Evolutionary conservation across 176 grass and related monocot genomes (phyloP), one percentile per base, ranked within the genome.

Genomic region (Melocanna baccifera): DNA sequence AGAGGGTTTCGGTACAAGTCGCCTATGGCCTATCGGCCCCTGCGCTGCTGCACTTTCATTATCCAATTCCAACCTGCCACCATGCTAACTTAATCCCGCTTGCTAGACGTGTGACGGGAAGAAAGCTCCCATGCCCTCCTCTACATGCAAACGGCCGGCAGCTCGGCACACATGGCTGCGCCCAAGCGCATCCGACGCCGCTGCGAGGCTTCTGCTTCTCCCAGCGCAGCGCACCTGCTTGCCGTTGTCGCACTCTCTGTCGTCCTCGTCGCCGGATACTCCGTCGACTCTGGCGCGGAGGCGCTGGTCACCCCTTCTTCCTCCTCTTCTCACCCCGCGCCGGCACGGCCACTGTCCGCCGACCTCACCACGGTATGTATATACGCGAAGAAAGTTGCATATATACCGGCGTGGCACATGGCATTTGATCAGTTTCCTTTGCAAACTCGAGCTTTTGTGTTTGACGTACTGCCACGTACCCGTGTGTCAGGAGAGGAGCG

Each of bases 81-180:
- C 32, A 32, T 39, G 78, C 63, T 69, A 81, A 69, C 78, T 85
- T 25, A 34, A 46, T 36, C 23, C 37, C 8, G 5, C 73, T 85
- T 43, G 72, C 19, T 32, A 6, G 25, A 5, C 48, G 9, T 50
- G 41, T 68, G 83, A 46, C 25, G 37, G 37, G 37, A 40, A 40
- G 37, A 40, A 40, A 40, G 48, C 28, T 74, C 71, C 18, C 28
- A 47, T 45, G 43, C 25, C 25, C 16, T 45, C 25, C 16, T 68
- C 5, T 29, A 20, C 30, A 14, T 26, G 19, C 29, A 30, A 20
- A 14, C 42, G 12, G 30, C 56, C 29, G 66, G 51, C 53, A 50
- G 74, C 66, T 62, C 6, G 47, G 34, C 12, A 13, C 53, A 2
- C 63, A 75, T 42, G 80, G 79, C 86, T 34, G 72, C 81, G 25